These are phyloP conservation scores for Carex scoparia DNA, from an alignment of 176 grass and related monocot genomes.

Conservation along the genomic window DNA sequence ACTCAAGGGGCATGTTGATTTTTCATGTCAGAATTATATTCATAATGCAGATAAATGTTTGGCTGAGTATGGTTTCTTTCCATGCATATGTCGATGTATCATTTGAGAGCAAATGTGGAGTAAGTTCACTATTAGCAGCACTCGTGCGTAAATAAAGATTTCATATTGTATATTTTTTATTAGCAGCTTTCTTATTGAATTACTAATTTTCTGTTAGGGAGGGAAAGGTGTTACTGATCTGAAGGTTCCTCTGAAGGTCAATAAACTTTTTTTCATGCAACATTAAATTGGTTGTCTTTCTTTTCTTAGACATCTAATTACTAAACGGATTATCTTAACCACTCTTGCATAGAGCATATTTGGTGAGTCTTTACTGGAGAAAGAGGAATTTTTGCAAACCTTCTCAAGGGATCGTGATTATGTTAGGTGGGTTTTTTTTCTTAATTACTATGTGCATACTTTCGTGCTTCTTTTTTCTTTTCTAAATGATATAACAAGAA, in stretches of 20 bases:
- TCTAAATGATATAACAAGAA: neutral
- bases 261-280: neutral
- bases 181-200: conserved; percentile 8
- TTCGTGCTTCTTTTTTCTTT: neutral
- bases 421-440: conserved; percentile 36
- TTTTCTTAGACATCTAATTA: neutral
- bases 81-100: conserved; percentile 75
- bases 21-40: neutral
- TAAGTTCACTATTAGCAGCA: conserved; percentile 39
- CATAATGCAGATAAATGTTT: conserved; percentile 79
- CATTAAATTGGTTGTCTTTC: neutral
- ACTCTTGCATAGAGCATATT: conserved; percentile 61
- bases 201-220: conserved; percentile 44
- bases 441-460: neutral
- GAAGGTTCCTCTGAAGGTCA: conserved; percentile 67
- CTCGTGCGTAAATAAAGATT: neutral
- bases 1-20: neutral
- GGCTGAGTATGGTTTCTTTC: conserved; percentile 74
- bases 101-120: conserved; percentile 57
- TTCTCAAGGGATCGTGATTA: conserved; percentile 71
- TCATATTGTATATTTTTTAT: neutral
- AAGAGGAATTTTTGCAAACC: conserved; percentile 67
- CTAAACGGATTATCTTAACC: conserved; percentile 1
- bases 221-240: conserved; percentile 90
- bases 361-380: conserved; percentile 77